Conservation (phyloP, 2,329 filamentous ascomycete species). For the Triangularia setosa region DNA sequence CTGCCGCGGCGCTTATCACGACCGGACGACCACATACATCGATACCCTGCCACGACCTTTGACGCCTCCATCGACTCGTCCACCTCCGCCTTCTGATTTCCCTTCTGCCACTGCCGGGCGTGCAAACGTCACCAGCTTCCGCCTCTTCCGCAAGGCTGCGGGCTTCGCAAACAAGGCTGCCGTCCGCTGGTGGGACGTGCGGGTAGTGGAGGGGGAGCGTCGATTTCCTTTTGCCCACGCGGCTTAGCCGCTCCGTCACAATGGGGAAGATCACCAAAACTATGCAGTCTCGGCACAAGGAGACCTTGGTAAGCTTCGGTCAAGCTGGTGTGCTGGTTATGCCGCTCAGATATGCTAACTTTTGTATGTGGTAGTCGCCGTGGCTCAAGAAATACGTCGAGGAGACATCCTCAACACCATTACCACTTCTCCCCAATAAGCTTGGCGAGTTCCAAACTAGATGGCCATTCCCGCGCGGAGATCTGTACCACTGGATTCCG, state of each 20-base stretch:
- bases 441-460: constrained; percentile 77
- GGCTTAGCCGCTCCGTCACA: constrained; percentile 57
- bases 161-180: constrained; percentile 35
- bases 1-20: constrained; percentile 5
- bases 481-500: constrained; percentile 97
- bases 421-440: constrained; percentile 72
- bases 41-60: neutral
- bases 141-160: constrained; percentile 18
- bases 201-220: constrained; percentile 57
- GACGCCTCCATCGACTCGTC: constrained; percentile 2
- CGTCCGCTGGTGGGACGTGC: constrained; percentile 36
- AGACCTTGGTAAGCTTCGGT: constrained; percentile 55
- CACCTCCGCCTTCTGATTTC: neutral
- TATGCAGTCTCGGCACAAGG: constrained; percentile 63
- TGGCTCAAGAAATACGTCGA: constrained; percentile 80
- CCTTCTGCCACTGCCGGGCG: neutral
- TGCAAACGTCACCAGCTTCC: constrained; percentile 3
- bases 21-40: neutral
- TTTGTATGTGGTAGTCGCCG: constrained; percentile 62
- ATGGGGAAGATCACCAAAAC: constrained; percentile 68
- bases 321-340: neutral
- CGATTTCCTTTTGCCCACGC: constrained; percentile 38
- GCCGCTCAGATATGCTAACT: neutral
- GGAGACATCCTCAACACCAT: constrained; percentile 61
- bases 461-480: constrained; percentile 94